These are phyloP conservation scores for Aschersonia sp. DNA, from an alignment of 2,329 filamentous ascomycete species.

Conservation along the genomic window DNA sequence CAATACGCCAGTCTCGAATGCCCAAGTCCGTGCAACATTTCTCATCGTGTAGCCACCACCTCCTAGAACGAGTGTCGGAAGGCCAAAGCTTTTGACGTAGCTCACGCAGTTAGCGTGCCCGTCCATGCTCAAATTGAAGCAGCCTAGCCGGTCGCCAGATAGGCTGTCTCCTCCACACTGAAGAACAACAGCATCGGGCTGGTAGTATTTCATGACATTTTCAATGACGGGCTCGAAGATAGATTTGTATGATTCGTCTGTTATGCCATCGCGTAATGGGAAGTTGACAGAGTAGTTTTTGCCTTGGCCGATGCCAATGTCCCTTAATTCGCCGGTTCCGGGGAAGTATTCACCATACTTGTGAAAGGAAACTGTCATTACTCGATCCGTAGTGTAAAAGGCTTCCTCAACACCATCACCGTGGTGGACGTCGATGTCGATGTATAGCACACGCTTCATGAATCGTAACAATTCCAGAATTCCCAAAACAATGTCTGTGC, in stretches of 20 bases:
- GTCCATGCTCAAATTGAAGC: conserved; percentile 95
- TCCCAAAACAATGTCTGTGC: conserved; percentile 78
- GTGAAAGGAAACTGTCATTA: conserved; percentile 89
- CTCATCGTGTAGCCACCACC: conserved; percentile 95
- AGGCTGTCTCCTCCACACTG: conserved; percentile 94
- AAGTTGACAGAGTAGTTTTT: conserved; percentile 89
- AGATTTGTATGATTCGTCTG: conserved; percentile 75
- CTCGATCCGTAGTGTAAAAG: conserved; percentile 82
- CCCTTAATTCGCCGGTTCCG: conserved; percentile 74
- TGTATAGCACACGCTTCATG: conserved; percentile 91
- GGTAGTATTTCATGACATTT: conserved; percentile 74
- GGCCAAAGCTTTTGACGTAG: conserved; percentile 72
- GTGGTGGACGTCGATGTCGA: conserved; percentile 91
- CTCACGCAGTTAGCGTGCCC: conserved; percentile 90
- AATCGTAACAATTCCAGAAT: conserved; percentile 84
- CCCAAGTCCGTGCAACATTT: conserved; percentile 94
- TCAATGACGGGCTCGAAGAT: conserved; percentile 87
- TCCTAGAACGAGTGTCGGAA: conserved; percentile 83
- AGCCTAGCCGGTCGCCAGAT: conserved; percentile 84
- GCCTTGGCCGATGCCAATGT: conserved; percentile 74
- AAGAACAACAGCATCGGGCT: conserved; percentile 81
- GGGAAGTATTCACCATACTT: conserved; percentile 97
- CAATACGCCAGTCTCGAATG: conserved; percentile 84
- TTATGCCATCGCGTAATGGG: conserved; percentile 80
- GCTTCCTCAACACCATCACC: conserved; percentile 88